phyloP scores from a whole-genome alignment of 2,329 filamentous ascomycete genomes.

The Cercospora nicotianae region DNA sequence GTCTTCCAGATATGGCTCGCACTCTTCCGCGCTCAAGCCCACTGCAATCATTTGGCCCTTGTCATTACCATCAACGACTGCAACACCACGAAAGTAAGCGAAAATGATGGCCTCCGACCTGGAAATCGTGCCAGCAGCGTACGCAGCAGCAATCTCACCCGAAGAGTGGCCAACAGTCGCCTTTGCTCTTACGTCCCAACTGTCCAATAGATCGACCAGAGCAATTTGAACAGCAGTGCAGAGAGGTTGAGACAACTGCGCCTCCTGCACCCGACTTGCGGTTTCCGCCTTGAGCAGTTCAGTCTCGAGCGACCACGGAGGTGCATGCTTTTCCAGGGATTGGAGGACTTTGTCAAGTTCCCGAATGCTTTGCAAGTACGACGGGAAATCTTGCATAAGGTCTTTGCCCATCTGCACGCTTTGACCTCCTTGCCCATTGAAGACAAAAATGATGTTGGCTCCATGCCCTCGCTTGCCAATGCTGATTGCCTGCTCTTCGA shows the following conservation, averaged over 20 bases:
- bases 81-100: constrained; percentile 24
- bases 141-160: constrained; percentile 40
- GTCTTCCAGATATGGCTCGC: constrained; percentile 7
- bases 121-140: constrained; percentile 29
- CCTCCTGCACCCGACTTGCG: constrained; percentile 42
- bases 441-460: constrained; percentile 13
- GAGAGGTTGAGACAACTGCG: constrained; percentile 15
- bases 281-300: constrained; percentile 50
- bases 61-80: not conserved
- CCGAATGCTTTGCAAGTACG: constrained; percentile 20
- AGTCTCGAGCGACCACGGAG: not conserved
- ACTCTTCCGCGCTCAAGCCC: constrained; percentile 33
- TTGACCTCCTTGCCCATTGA: constrained; percentile 28
- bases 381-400: constrained; percentile 11
- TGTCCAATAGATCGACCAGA: constrained; percentile 11
- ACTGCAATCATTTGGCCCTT: constrained; percentile 39
- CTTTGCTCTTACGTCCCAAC: constrained; percentile 15
- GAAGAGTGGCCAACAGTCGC: constrained; percentile 35
- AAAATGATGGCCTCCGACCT: constrained; percentile 16
- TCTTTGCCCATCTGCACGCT: constrained; percentile 21
- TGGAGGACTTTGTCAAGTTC: not conserved
- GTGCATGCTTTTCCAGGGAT: not conserved
- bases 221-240: constrained; percentile 23
- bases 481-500: constrained; percentile 10
- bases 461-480: constrained; percentile 6